phyloP scores from a whole-genome alignment of 139 green algal genomes.

The Diplosphaera chodatii region DNA sequence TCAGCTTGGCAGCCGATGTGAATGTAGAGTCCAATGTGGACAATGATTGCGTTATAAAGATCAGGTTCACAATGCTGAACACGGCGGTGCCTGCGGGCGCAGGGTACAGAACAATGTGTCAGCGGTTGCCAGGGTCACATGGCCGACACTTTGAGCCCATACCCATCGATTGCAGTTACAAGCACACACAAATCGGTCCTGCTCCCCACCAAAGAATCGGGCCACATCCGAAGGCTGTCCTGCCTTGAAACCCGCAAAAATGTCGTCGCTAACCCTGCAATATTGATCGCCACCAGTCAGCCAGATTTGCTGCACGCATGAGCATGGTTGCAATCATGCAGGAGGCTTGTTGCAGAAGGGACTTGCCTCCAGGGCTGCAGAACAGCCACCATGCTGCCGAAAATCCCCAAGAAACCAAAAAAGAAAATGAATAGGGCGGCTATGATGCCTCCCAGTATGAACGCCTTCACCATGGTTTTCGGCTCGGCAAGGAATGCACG shows the following conservation, averaged over 20 bases:
- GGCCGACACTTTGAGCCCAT: no score
- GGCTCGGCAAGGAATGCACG: conserved; percentile 18
- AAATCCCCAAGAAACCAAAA: conserved; percentile 22
- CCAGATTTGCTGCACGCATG: no score
- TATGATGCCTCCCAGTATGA: conserved; percentile 12
- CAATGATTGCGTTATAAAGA: conserved; percentile 20
- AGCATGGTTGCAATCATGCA: no score
- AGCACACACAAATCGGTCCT: no score
- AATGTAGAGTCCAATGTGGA: conserved; percentile 24
- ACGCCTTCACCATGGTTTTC: conserved; percentile 15
- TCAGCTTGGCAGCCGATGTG: conserved; percentile 21
- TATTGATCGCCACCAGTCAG: no score
- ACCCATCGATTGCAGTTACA: no score
- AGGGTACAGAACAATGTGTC: no score
- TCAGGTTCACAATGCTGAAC: conserved; percentile 17
- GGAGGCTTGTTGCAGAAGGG: no score
- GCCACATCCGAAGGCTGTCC: conserved; percentile 18
- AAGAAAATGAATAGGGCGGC: conserved; percentile 20
- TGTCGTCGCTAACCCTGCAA: conserved; percentile 4
- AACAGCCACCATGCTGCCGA: conserved; percentile 12
- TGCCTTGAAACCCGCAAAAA: conserved; percentile 6
- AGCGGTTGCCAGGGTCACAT: no score
- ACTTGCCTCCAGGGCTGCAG: not conserved
- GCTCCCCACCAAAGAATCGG: conserved; percentile 11
- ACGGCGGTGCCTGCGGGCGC: conserved; percentile 2